Evolutionary conservation across 2,329 filamentous ascomycete genomes (phyloP).

Genomic region (Fusarium brevicatenulatum): DNA sequence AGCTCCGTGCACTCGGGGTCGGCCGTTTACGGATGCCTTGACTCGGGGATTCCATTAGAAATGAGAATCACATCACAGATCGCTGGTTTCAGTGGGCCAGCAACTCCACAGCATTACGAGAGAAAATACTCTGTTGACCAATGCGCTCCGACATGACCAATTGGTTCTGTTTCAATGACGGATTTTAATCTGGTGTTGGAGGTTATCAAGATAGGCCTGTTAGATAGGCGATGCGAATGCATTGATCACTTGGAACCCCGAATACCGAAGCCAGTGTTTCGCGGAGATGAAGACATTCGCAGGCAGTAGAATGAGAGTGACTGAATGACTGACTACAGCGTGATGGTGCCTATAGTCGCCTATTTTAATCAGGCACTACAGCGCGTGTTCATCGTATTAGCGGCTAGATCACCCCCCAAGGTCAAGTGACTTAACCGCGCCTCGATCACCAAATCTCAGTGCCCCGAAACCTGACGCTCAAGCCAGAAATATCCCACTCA

Average conservation of each 20-base stretch:
- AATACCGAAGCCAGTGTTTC: conserved; percentile 18
- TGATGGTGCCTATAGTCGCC: background rate
- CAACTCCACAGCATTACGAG: conserved; percentile 28
- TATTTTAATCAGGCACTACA: background rate
- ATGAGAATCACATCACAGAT: conserved; percentile 27
- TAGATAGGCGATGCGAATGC: conserved; percentile 29
- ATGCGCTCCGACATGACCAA: conserved; percentile 26
- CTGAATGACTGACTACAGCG: background rate
- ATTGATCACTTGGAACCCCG: conserved; percentile 22
- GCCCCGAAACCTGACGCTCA: background rate
- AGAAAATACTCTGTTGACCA: conserved; percentile 10
- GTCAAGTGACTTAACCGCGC: conserved; percentile 26
- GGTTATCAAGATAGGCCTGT: conserved; percentile 30
- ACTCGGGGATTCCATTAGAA: conserved; percentile 32
- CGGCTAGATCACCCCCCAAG: background rate
- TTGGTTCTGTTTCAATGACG: conserved; percentile 34
- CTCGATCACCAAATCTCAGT: background rate
- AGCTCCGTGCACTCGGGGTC: conserved; percentile 13
- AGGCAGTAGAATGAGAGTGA: background rate
- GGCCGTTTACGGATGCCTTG: conserved; percentile 22
- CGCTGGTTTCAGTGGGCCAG: conserved; percentile 4
- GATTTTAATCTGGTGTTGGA: conserved; percentile 11
- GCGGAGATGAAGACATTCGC: background rate
- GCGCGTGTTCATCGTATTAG: background rate
- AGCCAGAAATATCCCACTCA: background rate